Evolutionary conservation across 2,329 filamentous ascomycete species (phyloP).

Genomic region (Cordyceps pruinosa): DNA sequence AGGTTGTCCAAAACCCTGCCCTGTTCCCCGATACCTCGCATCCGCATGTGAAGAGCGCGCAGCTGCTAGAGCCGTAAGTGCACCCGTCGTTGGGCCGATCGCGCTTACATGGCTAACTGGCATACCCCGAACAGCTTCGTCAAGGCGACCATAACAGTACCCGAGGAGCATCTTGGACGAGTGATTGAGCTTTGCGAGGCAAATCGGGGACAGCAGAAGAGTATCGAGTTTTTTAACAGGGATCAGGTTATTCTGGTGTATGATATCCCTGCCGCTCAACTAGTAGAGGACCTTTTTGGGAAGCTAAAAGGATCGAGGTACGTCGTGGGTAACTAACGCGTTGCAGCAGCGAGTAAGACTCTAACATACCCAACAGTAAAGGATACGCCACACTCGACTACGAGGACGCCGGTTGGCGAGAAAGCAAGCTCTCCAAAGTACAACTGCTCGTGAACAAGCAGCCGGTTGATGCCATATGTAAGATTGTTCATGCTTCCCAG

Average conservation of each 20-base stretch:
- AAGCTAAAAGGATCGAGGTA: conserved; percentile 82
- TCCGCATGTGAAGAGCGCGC: conserved; percentile 35
- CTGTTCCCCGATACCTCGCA: conserved; percentile 70
- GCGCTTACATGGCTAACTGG: not conserved
- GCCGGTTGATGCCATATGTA: conserved; percentile 89
- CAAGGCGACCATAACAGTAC: conserved; percentile 76
- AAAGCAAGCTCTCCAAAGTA: conserved; percentile 76
- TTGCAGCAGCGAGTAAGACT: not conserved
- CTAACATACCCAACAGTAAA: conserved; percentile 41
- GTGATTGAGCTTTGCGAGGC: conserved; percentile 92
- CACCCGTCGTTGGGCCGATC: not conserved
- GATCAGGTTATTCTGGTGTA: conserved; percentile 95
- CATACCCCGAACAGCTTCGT: conserved; percentile 48
- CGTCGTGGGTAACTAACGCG: conserved; percentile 14
- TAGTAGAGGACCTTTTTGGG: conserved; percentile 96
- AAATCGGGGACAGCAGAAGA: conserved; percentile 80
- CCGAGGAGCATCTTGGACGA: conserved; percentile 87
- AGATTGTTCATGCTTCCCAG: conserved; percentile 79
- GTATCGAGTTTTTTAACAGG: conserved; percentile 83
- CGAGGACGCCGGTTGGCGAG: conserved; percentile 84
- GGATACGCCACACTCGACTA: conserved; percentile 96
- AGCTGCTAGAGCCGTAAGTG: conserved; percentile 45
- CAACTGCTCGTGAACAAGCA: conserved; percentile 90
- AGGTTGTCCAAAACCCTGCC: conserved; percentile 76
- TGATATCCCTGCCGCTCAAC: conserved; percentile 74